Conservation (phyloP, 371 early-diverging fungal species). For the Mucor racemosus region DNA sequence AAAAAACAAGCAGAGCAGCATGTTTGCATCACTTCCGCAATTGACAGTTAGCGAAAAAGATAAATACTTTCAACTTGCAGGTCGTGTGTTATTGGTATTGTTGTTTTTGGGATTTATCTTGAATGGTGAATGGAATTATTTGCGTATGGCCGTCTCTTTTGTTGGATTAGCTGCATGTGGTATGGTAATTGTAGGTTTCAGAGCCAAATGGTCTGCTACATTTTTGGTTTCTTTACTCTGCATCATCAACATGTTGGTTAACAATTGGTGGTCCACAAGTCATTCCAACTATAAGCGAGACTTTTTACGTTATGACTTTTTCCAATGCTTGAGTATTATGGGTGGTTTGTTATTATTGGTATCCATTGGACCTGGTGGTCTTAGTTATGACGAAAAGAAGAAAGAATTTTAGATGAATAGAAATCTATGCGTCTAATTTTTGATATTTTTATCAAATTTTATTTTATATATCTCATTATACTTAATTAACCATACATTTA, state of each 20-base stretch:
- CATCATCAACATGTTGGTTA: constrained; percentile 85
- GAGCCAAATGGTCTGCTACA: constrained; percentile 92
- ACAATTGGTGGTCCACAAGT: constrained; percentile 94
- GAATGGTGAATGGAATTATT: constrained; percentile 75
- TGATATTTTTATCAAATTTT: too few species aligned
- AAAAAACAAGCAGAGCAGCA: constrained; percentile 8
- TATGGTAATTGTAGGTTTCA: constrained; percentile 94
- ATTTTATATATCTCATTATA: too few species aligned
- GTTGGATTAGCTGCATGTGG: constrained; percentile 82
- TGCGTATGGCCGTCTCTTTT: constrained; percentile 66
- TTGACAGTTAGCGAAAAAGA: constrained; percentile 77
- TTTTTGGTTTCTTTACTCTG: constrained; percentile 86
- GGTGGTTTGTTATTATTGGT: constrained; percentile 91
- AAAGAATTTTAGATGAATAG: constrained; percentile 45
- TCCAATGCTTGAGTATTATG: constrained; percentile 95
- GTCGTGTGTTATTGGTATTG: constrained; percentile 87
- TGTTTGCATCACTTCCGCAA: constrained; percentile 86
- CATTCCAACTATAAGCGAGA: constrained; percentile 75
- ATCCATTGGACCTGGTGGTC: constrained; percentile 89
- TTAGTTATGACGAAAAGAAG: constrained; percentile 95
- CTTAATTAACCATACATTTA: too few species aligned
- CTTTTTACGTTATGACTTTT: constrained; percentile 96
- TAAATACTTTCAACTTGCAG: constrained; percentile 86
- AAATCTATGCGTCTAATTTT: too few species aligned
- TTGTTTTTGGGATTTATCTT: constrained; percentile 87